These are phyloP conservation scores for Paramecium sexaurelia DNA, from an alignment of 73 alveolate species.

Conservation along the genomic window DNA sequence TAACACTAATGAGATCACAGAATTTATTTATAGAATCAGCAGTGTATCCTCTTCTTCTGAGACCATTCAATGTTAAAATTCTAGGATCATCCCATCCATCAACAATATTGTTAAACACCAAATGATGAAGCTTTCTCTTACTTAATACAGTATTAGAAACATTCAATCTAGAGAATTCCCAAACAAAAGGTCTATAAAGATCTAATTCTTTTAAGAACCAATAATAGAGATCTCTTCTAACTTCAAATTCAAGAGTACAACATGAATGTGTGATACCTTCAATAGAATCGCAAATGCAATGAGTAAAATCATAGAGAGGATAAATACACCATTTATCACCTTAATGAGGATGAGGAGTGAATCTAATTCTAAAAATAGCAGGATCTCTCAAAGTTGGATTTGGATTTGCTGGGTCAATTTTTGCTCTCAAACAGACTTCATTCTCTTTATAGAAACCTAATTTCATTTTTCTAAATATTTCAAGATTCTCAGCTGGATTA, in stretches of 20 bases:
- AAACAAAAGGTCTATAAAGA: conserved; percentile 96
- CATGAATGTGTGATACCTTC: conserved; percentile 97
- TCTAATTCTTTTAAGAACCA: conserved; percentile 98
- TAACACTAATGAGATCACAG: conserved; percentile 94
- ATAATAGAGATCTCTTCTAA: conserved; percentile 98
- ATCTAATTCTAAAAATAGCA: conserved; percentile 97
- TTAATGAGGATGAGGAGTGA: conserved; percentile 98
- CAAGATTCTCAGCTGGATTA: conserved; percentile 92
- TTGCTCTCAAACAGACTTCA: conserved; percentile 96
- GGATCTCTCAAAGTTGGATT: conserved; percentile 99
- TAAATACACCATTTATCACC: conserved; percentile 98
- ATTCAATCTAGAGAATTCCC: conserved; percentile 99
- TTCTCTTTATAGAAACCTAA: conserved; percentile 95
- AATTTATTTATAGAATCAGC: conserved; percentile 96
- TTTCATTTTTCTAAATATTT: conserved; percentile 94
- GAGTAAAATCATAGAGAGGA: conserved; percentile 98
- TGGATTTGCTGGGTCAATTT: conserved; percentile 91
- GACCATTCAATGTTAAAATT: conserved; percentile 94
- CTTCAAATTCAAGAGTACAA: conserved; percentile 98
- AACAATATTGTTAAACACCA: conserved; percentile 84
- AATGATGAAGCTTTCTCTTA: conserved; percentile 92
- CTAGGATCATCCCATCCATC: conserved; percentile 99
- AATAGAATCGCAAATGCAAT: conserved; percentile 95
- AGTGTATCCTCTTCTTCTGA: conserved; percentile 98
- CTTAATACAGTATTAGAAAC: conserved; percentile 93